These are phyloP conservation scores for Excoecaria cochinchinensis DNA, from an alignment of 345 rosid species.

Conservation along the genomic window DNA sequence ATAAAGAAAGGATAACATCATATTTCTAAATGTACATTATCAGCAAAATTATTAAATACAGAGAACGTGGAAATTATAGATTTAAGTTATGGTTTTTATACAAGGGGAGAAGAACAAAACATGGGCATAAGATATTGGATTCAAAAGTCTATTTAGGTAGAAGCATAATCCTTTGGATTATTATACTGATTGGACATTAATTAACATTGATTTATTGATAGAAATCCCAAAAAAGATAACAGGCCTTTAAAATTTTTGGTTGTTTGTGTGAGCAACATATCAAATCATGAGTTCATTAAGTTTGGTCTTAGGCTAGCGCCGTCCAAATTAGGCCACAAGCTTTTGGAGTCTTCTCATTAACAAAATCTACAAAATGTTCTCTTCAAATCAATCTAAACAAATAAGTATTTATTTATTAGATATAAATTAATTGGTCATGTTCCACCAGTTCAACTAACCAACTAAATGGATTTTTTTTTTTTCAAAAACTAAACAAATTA, in stretches of 20 bases:
- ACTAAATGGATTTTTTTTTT: too few species aligned
- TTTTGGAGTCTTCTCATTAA: not conserved
- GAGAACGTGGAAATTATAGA: not conserved
- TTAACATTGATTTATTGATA: constrained; percentile 8
- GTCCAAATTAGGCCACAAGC: constrained; percentile 7
- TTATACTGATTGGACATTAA: constrained; percentile 12
- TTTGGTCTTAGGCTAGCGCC: not conserved
- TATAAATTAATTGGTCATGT: too few species aligned
- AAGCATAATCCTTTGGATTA: constrained; percentile 8
- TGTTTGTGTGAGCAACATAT: not conserved
- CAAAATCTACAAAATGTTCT: too few species aligned
- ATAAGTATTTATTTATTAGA: too few species aligned
- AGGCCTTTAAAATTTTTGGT: constrained; percentile 12
- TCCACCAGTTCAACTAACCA: too few species aligned
- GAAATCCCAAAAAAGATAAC: not conserved
- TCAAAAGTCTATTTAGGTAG: constrained; percentile 18
- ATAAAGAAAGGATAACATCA: too few species aligned
- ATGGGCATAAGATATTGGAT: not conserved
- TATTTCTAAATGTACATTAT: too few species aligned
- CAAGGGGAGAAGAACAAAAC: constrained; percentile 17
- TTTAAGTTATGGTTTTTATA: not conserved
- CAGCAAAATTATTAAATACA: too few species aligned
- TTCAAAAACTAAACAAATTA: too few species aligned
- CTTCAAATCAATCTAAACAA: too few species aligned
- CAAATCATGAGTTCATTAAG: not conserved